Percentiles rank a stretch among this genome's conserved stretches.
phyloP scores from a whole-genome alignment of 2,329 filamentous ascomycete genomes.

The Colletotrichum australisinense region DNA sequence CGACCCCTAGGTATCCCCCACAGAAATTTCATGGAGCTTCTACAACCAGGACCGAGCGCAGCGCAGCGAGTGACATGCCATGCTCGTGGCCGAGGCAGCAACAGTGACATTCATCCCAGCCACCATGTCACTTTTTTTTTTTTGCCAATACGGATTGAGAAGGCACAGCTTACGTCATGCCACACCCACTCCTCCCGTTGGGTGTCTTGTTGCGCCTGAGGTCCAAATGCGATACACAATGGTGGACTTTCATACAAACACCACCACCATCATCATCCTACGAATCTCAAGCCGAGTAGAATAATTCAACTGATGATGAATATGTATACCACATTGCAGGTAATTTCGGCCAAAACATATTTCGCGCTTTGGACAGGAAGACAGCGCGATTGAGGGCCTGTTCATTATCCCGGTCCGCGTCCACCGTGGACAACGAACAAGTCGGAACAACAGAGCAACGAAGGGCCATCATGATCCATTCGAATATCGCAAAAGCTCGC shows the following conservation, averaged over 20 bases:
- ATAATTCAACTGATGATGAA: too few species aligned
- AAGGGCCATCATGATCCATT: neutral
- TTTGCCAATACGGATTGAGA: neutral
- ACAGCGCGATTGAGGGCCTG: neutral
- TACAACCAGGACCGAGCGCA: neutral
- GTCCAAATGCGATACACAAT: too few species aligned
- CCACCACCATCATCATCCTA: too few species aligned
- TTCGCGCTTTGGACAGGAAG: neutral
- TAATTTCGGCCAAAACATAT: neutral
- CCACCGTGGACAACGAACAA: neutral
- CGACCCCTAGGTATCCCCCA: neutral
- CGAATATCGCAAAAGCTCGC: neutral
- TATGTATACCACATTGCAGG: neutral
- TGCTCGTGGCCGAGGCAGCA: neutral
- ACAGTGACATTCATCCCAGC: neutral
- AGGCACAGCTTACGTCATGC: neutral
- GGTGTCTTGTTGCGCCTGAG: too few species aligned
- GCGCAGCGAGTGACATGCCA: neutral
- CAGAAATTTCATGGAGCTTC: neutral
- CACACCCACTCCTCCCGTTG: neutral
- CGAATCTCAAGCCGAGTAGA: too few species aligned
- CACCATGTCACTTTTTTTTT: neutral
- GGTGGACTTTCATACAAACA: too few species aligned
- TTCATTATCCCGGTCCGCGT: neutral
- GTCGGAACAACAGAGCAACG: neutral